phyloP scores from a whole-genome alignment of 768 basidiomycete species.

The Hortiboletus campestris region DNA sequence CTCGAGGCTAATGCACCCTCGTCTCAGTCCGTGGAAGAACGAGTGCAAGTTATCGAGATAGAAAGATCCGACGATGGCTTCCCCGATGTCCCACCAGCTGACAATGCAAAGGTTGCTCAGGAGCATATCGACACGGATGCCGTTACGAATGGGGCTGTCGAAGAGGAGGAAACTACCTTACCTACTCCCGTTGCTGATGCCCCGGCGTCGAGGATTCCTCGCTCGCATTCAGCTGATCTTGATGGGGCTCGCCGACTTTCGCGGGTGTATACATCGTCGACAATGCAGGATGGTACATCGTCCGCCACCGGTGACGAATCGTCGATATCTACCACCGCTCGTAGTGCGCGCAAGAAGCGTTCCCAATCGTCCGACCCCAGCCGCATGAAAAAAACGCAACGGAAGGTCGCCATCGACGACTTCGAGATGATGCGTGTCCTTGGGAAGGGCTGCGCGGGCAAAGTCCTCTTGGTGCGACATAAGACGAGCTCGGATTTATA shows the following conservation, averaged over 20 bases:
- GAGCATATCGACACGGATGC: conserved; percentile 23
- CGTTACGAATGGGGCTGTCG: conserved; percentile 20
- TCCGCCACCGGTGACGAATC: conserved; percentile 69
- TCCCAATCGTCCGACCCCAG: conserved; percentile 48
- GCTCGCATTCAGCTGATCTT: conserved; percentile 82
- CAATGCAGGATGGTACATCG: conserved; percentile 49
- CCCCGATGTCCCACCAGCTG: conserved; percentile 13
- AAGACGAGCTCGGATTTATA: conserved; percentile 70
- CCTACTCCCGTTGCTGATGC: conserved; percentile 41
- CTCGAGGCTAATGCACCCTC: conserved; percentile 1
- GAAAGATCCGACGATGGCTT: conserved; percentile 22
- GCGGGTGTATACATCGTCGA: conserved; percentile 56
- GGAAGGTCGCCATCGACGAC: conserved; percentile 82
- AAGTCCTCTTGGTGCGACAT: conserved; percentile 88
- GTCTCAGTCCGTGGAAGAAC: conserved; percentile 6
- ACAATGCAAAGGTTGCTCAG: conserved; percentile 2
- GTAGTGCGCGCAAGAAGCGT: conserved; percentile 53
- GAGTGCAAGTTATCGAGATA: conserved; percentile 18
- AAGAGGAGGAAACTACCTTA: conserved; percentile 30
- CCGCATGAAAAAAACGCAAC: conserved; percentile 50
- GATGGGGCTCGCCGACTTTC: conserved; percentile 59
- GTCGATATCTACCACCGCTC: conserved; percentile 58
- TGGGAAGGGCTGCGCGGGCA: conserved; percentile 97
- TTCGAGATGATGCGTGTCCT: conserved; percentile 98
- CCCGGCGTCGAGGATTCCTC: conserved; percentile 51